Evolutionary conservation across 257 asterid genomes (phyloP), one percentile per base, ranked within the genome.

Genomic region (Striga asiatica): DNA sequence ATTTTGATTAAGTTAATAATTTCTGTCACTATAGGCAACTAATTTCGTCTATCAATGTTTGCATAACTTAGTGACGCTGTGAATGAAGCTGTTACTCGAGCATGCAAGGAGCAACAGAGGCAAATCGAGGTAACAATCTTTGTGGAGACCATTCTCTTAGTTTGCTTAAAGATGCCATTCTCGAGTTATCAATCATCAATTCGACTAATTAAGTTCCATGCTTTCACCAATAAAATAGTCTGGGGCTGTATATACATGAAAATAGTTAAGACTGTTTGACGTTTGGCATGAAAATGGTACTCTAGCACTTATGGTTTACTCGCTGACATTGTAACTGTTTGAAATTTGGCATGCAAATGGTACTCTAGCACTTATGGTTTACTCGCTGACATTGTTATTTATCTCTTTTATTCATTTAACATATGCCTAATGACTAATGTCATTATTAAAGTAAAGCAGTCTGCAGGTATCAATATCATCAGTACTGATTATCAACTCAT

Each of bases 41-140:
- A 22, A 66, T 57, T 24, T 34, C 19, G 20, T 47, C 39, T 39
- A 25, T 49, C 25, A 21, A 48, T 32, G 21, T 55, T 12, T 73
- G 51, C 19, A 66, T 56, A 18, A 46, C 58, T 37, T 69, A 92
- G 99, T 72, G 97, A 85, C 61, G 73, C 85, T 14, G 97, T 92
- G 65, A 88, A 76, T 69, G 99, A 92, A 70, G 72, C 76, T 74
- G 97, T 92, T 76, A 68, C 93, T 64, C 94, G 84, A 70, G 91
- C 97, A 61, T 88, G 99, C 88, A 88, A 79, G 80, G 97, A 92
- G 68, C 99, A 84, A 69, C 99, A 92, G 51, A 81, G 99, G 72
- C 95, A 84, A 79, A 88, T 92, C 65, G 88, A 92, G 97, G 99
- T 91, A 71, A 76, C 29, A 38, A 39, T 54, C 54, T 19, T n/a